Conservation (phyloP, 2,329 filamentous ascomycete species). For the Cryphonectria nitschkei region DNA sequence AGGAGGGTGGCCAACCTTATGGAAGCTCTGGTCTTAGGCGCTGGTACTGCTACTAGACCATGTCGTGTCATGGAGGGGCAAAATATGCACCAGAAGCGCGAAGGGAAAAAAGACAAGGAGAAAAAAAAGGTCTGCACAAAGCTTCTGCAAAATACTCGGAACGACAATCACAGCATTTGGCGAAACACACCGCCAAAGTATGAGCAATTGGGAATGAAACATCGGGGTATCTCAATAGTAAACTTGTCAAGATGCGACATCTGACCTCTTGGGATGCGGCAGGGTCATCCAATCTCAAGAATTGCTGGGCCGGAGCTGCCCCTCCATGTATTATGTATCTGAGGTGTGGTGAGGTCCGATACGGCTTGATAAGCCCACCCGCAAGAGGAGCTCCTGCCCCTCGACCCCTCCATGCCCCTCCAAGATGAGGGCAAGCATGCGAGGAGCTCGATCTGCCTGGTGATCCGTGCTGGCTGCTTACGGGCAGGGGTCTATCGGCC, state of each 20-base stretch:
- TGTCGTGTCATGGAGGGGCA: conserved; percentile 19
- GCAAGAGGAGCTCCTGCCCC: conserved; percentile 10
- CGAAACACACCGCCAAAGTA: conserved; percentile 26
- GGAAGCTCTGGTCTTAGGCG: conserved; percentile 16
- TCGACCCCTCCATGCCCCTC: conserved; percentile 30
- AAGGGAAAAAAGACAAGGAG: neutral
- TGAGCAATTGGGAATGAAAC: conserved; percentile 24
- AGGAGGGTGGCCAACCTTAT: conserved; percentile 23
- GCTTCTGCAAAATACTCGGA: neutral
- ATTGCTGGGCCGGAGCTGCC: conserved; percentile 15
- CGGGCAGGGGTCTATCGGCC: neutral
- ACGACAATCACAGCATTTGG: neutral
- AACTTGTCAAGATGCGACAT: conserved; percentile 20
- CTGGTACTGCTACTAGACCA: neutral
- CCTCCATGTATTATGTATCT: conserved; percentile 21
- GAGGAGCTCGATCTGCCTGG: conserved; percentile 16
- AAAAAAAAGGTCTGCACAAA: neutral
- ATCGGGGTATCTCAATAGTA: conserved; percentile 12
- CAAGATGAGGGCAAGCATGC: conserved; percentile 13
- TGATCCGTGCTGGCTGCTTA: conserved; percentile 16
- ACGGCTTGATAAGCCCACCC: conserved; percentile 22
- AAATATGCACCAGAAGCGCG: neutral
- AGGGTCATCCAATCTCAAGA: conserved; percentile 21
- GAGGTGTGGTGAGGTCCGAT: conserved; percentile 9
- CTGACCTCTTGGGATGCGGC: conserved; percentile 20